Percentiles rank a stretch among this genome's conserved stretches.
Evolutionary conservation across 2,329 filamentous ascomycete species (phyloP).

Genomic region (Epichloe brachyelytri): DNA sequence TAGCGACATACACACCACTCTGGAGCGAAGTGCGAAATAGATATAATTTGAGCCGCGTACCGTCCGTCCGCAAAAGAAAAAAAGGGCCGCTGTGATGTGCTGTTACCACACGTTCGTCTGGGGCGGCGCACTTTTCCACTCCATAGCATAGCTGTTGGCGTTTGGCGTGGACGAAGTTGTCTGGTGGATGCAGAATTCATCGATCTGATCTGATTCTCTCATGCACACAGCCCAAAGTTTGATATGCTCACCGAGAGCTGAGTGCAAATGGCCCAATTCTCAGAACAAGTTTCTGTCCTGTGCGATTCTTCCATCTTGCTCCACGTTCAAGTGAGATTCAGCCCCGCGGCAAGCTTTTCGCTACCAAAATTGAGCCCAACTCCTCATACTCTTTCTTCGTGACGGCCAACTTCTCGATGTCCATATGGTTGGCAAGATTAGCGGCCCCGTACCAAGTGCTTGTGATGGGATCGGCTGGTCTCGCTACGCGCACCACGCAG

Average conservation of each 20-base stretch:
- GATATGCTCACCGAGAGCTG: no score
- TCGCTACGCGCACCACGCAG: slow-evolving; percentile 61
- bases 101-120: neutral
- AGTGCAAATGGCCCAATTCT: neutral
- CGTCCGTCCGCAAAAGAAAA: neutral
- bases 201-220: no score
- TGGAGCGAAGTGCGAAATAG: neutral
- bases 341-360: slow-evolving; percentile 48
- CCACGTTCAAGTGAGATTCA: slow-evolving; percentile 3
- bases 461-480: slow-evolving; percentile 58
- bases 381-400: slow-evolving; percentile 87
- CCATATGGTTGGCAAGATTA: slow-evolving; percentile 55
- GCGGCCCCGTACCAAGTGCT: slow-evolving; percentile 82
- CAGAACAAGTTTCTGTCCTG: neutral
- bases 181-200: no score
- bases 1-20: slow-evolving; percentile 4
- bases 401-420: slow-evolving; percentile 58
- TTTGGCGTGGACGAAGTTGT: no score
- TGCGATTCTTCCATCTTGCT: neutral
- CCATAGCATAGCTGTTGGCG: no score
- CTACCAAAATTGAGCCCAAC: slow-evolving; percentile 62
- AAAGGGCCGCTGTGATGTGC: neutral
- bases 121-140: no score
- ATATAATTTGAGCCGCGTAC: neutral
- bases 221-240: no score